Conservation (phyloP, 2,329 filamentous ascomycete genomes). For the Aspergillus ruber region DNA sequence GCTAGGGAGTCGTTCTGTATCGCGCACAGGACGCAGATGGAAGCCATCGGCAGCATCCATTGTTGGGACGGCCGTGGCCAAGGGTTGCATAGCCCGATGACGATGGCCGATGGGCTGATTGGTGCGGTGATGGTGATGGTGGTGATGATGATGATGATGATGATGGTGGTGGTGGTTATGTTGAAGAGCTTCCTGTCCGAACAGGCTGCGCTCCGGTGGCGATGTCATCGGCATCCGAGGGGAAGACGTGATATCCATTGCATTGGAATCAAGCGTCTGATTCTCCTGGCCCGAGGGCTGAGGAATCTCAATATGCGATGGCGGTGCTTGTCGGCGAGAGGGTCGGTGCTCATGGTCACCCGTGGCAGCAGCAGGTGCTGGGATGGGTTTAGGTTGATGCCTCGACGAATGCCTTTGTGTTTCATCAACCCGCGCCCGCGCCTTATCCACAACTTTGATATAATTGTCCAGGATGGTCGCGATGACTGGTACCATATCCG, state of each 20-base stretch:
- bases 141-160: conserved; percentile 18
- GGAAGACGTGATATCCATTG: conserved; percentile 57
- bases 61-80: conserved; percentile 59
- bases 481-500: conserved; percentile 98
- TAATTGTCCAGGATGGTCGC: conserved; percentile 98
- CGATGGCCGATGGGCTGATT: conserved; percentile 42
- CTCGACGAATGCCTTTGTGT: conserved; percentile 47
- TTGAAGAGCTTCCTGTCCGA: conserved; percentile 42
- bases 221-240: conserved; percentile 61
- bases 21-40: conserved; percentile 68
- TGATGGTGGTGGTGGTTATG: background rate
- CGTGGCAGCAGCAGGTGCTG: conserved; percentile 24
- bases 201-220: conserved; percentile 63
- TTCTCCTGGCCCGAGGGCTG: conserved; percentile 47
- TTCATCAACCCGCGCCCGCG: conserved; percentile 80
- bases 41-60: conserved; percentile 68
- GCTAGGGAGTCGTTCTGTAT: conserved; percentile 74
- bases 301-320: conserved; percentile 75
- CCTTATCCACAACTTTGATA: conserved; percentile 90
- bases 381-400: conserved; percentile 22
- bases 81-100: conserved; percentile 57
- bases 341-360: conserved; percentile 53
- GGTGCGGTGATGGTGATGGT: conserved; percentile 42
- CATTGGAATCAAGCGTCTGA: conserved; percentile 43
- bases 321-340: conserved; percentile 71